phyloP scores from a whole-genome alignment of 2,329 filamentous ascomycete genomes.

The Alternaria sp. region DNA sequence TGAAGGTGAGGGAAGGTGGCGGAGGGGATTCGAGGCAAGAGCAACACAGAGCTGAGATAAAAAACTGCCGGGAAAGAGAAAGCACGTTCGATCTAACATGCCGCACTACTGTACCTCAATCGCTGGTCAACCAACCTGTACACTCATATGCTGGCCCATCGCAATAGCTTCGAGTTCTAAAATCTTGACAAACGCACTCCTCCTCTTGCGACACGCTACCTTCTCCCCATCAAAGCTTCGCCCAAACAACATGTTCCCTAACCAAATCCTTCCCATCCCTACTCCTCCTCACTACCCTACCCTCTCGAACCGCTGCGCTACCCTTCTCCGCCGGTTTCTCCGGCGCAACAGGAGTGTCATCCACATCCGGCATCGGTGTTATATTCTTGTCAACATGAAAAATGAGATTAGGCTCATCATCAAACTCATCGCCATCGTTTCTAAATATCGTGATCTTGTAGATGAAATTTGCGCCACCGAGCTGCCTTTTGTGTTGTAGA shows the following conservation, averaged over 20 bases:
- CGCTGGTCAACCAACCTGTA: too few relatives aligned
- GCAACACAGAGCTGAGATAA: too few relatives aligned
- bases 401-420: conserved; percentile 2
- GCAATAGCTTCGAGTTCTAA: too few relatives aligned
- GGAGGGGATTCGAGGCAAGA: too few relatives aligned
- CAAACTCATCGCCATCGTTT: background rate
- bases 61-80: too few relatives aligned
- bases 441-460: conserved; percentile 11
- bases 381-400: conserved; percentile 10
- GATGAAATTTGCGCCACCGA: conserved; percentile 15
- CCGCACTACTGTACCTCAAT: too few relatives aligned
- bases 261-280: background rate
- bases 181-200: too few relatives aligned
- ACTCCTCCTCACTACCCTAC: background rate
- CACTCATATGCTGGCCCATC: too few relatives aligned
- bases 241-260: background rate
- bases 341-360: background rate
- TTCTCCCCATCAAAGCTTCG: background rate
- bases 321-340: background rate
- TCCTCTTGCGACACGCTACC: background rate
- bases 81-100: too few relatives aligned
- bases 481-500: conserved; percentile 17
- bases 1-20: too few relatives aligned
- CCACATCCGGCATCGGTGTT: background rate
- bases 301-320: background rate